phyloP scores from a whole-genome alignment of 164 flowering plant genomes.

The Macadamia tetraphylla region DNA sequence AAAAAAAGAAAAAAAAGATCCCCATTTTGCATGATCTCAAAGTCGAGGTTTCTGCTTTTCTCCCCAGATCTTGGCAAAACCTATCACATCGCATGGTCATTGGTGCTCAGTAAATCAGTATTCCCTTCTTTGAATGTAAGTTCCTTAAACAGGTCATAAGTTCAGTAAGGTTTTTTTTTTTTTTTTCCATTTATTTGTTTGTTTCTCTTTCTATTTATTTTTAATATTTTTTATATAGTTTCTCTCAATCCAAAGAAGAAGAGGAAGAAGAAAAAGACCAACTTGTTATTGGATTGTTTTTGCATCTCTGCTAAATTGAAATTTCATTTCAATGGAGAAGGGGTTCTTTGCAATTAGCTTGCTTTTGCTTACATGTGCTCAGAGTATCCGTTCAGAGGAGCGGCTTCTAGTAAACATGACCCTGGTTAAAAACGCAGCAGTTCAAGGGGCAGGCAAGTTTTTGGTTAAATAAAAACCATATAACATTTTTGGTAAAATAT shows the following conservation, averaged over 20 bases:
- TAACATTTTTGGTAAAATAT: not conserved
- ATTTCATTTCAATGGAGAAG: not conserved
- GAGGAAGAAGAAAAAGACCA: not conserved
- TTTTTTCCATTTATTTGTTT: not conserved
- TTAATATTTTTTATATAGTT: not conserved
- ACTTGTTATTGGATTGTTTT: not conserved
- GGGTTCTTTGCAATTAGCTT: conserved; percentile 6
- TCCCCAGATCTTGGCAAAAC: not conserved
- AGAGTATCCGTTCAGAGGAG: conserved; percentile 20
- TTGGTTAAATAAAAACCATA: not conserved
- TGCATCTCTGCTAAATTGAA: not conserved
- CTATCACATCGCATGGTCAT: not conserved
- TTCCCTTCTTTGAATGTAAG: not conserved
- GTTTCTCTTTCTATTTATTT: not conserved
- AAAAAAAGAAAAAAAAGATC: too few species aligned
- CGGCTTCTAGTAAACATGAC: conserved; percentile 57
- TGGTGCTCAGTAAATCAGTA: not conserved
- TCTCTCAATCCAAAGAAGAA: not conserved
- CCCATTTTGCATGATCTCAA: not conserved
- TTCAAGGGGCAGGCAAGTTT: conserved; percentile 59
- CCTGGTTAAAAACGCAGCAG: conserved; percentile 50
- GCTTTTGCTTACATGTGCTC: conserved; percentile 25
- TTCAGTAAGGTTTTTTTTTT: not conserved
- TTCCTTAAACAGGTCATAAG: not conserved
- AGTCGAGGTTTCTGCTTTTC: not conserved